Conservation (phyloP, 768 basidiomycete genomes). For the Amanita thiersii region DNA sequence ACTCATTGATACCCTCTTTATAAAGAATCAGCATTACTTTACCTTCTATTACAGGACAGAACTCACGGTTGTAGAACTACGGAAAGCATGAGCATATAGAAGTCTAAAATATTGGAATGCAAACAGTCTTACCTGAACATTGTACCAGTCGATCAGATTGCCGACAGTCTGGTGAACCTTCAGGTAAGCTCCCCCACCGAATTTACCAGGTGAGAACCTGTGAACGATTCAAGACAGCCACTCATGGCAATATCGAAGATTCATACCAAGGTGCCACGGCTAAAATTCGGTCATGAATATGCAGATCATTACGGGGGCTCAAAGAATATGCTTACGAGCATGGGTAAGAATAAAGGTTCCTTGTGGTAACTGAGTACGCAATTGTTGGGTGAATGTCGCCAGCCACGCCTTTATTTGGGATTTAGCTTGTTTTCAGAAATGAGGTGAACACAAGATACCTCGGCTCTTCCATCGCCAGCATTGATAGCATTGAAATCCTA, state of each 20-base stretch:
- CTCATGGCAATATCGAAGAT: not conserved
- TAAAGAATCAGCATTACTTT: conserved; percentile 5
- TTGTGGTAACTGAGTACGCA: too few relatives aligned
- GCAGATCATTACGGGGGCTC: too few relatives aligned
- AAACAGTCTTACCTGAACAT: conserved; percentile 60
- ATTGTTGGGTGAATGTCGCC: too few relatives aligned
- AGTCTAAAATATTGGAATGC: too few relatives aligned
- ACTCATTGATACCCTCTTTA: conserved; percentile 53
- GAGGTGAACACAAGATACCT: conserved; percentile 19
- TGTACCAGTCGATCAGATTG: conserved; percentile 42
- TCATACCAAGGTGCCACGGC: conserved; percentile 41
- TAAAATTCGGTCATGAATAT: conserved; percentile 11
- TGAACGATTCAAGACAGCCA: conserved; percentile 4
- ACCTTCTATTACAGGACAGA: not conserved
- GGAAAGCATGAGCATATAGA: too few relatives aligned
- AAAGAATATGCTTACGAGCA: conserved; percentile 37
- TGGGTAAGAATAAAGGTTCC: conserved; percentile 43
- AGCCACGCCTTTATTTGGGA: too few relatives aligned
- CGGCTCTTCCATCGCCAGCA: conserved; percentile 40
- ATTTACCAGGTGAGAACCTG: conserved; percentile 34
- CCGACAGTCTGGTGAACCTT: conserved; percentile 45
- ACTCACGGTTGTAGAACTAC: too few relatives aligned
- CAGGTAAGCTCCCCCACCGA: conserved; percentile 45
- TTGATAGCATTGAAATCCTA: conserved; percentile 60
- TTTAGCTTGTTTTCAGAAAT: not conserved